Percentiles rank a stretch among this genome's conserved stretches.
These are phyloP conservation scores for Boletellus deceptivus DNA, from an alignment of 1,284 basidiomycete genomes.

Conservation along the genomic window DNA sequence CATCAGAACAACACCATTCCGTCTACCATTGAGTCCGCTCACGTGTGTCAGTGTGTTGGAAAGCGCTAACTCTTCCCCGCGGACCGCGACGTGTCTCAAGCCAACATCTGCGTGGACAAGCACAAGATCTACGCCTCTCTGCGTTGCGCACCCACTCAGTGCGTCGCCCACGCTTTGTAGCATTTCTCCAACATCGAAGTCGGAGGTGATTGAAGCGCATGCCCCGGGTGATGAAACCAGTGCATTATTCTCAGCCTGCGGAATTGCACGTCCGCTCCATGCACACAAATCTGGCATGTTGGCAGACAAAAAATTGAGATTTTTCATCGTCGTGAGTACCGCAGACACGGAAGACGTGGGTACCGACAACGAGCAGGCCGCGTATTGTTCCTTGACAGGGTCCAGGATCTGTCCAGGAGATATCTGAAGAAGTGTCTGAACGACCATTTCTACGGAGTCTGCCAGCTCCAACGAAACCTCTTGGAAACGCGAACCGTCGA, in stretches of 20 bases:
- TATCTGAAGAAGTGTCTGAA: slow-evolving; percentile 85
- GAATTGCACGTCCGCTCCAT: slow-evolving; percentile 11
- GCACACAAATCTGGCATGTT: slow-evolving; percentile 58
- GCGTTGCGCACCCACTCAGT: slow-evolving; percentile 80
- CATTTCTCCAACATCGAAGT: slow-evolving; percentile 72
- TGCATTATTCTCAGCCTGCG: slow-evolving; percentile 17
- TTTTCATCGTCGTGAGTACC: slow-evolving; percentile 85
- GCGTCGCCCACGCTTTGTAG: slow-evolving; percentile 80
- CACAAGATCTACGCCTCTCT: slow-evolving; percentile 82
- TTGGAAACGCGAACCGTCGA: slow-evolving; percentile 46
- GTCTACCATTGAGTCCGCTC: slow-evolving; percentile 36
- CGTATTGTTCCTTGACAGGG: slow-evolving; percentile 87
- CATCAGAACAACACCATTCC: slow-evolving; percentile 15
- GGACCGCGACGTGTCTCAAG: slow-evolving; percentile 80
- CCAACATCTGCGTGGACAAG: slow-evolving; percentile 85
- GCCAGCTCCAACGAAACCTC: slow-evolving; percentile 81
- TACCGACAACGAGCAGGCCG: slow-evolving; percentile 80
- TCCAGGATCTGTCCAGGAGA: slow-evolving; percentile 88
- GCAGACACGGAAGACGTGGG: slow-evolving; percentile 86
- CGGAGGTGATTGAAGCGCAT: slow-evolving; percentile 25
- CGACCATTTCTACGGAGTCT: slow-evolving; percentile 82
- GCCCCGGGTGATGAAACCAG: slow-evolving; percentile 20
- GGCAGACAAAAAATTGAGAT: slow-evolving; percentile 85
- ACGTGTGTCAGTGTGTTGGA: slow-evolving; percentile 83
- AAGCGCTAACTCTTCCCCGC: slow-evolving; percentile 81